These are phyloP conservation scores for Psilocybe subaeruginosa DNA, from an alignment of 768 basidiomycete species.

Conservation along the genomic window DNA sequence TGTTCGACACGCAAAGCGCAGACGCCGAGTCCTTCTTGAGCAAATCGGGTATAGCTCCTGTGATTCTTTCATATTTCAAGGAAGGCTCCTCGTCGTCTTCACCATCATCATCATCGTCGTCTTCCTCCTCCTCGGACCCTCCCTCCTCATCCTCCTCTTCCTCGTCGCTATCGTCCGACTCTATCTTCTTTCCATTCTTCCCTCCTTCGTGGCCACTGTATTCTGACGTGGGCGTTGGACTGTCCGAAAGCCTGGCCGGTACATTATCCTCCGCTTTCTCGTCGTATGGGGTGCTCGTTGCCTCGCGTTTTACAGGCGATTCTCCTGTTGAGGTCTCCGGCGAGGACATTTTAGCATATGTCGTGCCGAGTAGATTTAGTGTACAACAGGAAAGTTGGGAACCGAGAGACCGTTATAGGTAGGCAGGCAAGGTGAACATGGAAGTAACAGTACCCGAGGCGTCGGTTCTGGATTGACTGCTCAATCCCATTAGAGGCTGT, in stretches of 20 bases:
- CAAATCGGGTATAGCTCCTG: constrained; percentile 71
- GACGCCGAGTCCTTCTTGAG: constrained; percentile 91
- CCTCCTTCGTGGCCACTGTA: constrained; percentile 14
- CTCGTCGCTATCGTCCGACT: constrained; percentile 1
- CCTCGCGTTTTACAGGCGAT: constrained; percentile 8
- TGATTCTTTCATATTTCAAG: constrained; percentile 87
- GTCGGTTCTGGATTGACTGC: neutral
- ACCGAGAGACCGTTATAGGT: neutral
- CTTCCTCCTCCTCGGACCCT: constrained; percentile 23
- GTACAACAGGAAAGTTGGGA: neutral
- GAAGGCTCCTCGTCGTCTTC: constrained; percentile 87
- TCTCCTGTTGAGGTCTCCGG: constrained; percentile 5
- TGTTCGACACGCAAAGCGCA: constrained; percentile 74
- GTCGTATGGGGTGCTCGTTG: constrained; percentile 1
- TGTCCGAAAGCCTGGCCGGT: constrained; percentile 8
- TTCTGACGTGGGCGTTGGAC: constrained; percentile 16
- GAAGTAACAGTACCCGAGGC: neutral
- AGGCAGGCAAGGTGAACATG: neutral
- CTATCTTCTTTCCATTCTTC: neutral
- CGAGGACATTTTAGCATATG: constrained; percentile 5
- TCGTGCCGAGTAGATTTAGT: neutral
- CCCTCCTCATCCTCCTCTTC: constrained; percentile 17
- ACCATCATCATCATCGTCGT: constrained; percentile 28
- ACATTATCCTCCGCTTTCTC: constrained; percentile 3
- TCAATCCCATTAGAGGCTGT: neutral